Base-by-base conservation (phyloP, 2,329 filamentous ascomycete genomes). In the Sporothrix brasiliensis region DNA sequence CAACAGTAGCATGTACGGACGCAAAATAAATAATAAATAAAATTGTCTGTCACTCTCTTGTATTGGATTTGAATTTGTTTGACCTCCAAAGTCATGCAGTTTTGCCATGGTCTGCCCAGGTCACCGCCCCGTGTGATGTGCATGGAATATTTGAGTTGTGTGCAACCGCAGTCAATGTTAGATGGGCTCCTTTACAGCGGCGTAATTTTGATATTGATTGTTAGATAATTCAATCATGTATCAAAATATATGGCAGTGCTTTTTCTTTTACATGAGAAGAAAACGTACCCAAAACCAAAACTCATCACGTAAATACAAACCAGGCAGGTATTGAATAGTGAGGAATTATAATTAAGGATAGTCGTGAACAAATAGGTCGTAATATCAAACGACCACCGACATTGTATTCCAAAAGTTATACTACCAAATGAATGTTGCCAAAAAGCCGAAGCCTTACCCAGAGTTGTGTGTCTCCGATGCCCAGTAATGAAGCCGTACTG, bases 381-480 rank as follows among this genome's bases (percentile, higher is more conserved):
- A 39, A 24, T 24, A n/a, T 21, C 3, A 4, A 13, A 4, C 9
- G 56, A 24, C n/a, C 34, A 16, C 34, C 14, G 44, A 14, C 16
- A 14, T 61, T 21, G 56, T 61, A 61, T 44, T 24, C 34, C 34
- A 44, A 61, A 61, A 61, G 30, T 0, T 4, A 39, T 60, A 44
- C 19, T 61, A 49, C 41, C 19, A n/a, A 47, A 63, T 2, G 41
- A 63, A 41, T 49, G 41, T 49, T 56, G 19, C 60, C 41, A 47
- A 11, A 63, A 63, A 63, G 5, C 39, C 41, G 41, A 4, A n/a
- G 9, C 34, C 6, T 24, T 41, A n/a, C n/a, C 24, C 56, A 24
- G 56, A 24, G 34, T 44, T 61, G 34, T 61, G 34, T 39, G 56
- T 34, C 34, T 61, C 34, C 24, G 19, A 60, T 60, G 19, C 34